Evolutionary conservation across 2,329 filamentous ascomycete genomes (phyloP).

Genomic region (Fusarium sp.): DNA sequence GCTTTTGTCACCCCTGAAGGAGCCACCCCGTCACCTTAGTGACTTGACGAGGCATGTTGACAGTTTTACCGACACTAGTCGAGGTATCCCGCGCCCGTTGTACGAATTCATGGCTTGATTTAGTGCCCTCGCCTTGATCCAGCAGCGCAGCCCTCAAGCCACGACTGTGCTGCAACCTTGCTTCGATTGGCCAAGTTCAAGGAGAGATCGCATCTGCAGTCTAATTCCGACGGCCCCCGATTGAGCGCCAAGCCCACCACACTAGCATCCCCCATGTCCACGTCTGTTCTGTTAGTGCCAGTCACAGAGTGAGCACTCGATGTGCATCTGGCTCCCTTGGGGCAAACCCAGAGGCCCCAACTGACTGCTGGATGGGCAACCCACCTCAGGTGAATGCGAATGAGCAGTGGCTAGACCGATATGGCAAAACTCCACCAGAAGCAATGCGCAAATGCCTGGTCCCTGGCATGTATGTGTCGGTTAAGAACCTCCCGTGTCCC

Average conservation of each 20-base stretch:
- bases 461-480: conserved; percentile 13
- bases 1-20: conserved; percentile 17
- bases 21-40: conserved; percentile 21
- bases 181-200: conserved; percentile 21
- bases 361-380: conserved; percentile 17
- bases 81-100: conserved; percentile 19
- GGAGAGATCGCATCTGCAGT: conserved; percentile 20
- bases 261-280: not conserved
- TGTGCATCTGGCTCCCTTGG: conserved; percentile 26
- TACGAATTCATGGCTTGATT: conserved; percentile 30
- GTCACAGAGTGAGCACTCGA: conserved; percentile 12
- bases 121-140: conserved; percentile 20
- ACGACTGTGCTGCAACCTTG: conserved; percentile 17
- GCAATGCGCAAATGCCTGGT: conserved; percentile 5
- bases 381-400: conserved; percentile 13
- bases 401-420: conserved; percentile 12
- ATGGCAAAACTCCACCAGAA: conserved; percentile 30
- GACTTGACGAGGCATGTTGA: conserved; percentile 24
- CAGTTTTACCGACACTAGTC: conserved; percentile 26
- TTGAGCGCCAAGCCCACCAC: conserved; percentile 20
- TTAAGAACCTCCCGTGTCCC: conserved; percentile 36
- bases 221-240: conserved; percentile 7
- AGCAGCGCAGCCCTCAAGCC: conserved; percentile 16
- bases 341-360: conserved; percentile 13
- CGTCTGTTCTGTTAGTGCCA: conserved; percentile 22